A percentile compares a stretch with the other conserved stretches of the same genome.
Evolutionary conservation across 2,329 filamentous ascomycete genomes (phyloP).

Genomic region (Hymenoscyphus infarciens): DNA sequence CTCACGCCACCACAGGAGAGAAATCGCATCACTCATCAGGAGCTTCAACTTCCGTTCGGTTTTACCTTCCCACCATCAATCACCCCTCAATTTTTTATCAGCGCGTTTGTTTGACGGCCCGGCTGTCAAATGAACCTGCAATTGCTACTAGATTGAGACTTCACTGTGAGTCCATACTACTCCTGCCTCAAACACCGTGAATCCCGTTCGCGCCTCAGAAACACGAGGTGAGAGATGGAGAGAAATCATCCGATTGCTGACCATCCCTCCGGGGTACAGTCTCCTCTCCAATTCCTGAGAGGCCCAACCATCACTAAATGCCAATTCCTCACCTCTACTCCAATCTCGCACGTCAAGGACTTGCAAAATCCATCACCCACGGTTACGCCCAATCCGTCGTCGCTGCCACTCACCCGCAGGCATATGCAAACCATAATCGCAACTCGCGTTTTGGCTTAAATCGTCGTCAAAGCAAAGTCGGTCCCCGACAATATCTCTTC

Average conservation of each 20-base stretch:
- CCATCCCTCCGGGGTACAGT: constrained; percentile 20
- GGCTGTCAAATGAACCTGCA: constrained; percentile 99
- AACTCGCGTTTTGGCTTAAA: constrained; percentile 56
- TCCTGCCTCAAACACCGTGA: not conserved
- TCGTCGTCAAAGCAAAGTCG: constrained; percentile 45
- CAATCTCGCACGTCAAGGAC: constrained; percentile 93
- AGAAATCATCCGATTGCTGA: constrained; percentile 14
- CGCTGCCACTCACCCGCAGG: constrained; percentile 84
- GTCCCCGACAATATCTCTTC: constrained; percentile 56
- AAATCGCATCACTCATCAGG: constrained; percentile 10
- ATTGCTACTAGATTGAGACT: constrained; percentile 29
- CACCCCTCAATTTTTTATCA: constrained; percentile 35
- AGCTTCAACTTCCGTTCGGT: constrained; percentile 13
- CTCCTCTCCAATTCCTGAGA: constrained; percentile 52
- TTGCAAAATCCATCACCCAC: constrained; percentile 94
- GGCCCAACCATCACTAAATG: constrained; percentile 80
- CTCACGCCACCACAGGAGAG: constrained; percentile 10
- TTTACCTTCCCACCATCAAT: constrained; percentile 11
- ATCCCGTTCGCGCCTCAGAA: not conserved
- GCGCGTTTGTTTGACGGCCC: constrained; percentile 93
- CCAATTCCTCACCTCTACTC: constrained; percentile 69
- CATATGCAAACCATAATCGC: constrained; percentile 68
- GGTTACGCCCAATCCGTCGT: constrained; percentile 98
- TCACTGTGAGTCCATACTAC: constrained; percentile 20
- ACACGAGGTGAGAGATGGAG: not conserved